Conservation (phyloP, 164 flowering plant species). For the Brasenia schreberi region DNA sequence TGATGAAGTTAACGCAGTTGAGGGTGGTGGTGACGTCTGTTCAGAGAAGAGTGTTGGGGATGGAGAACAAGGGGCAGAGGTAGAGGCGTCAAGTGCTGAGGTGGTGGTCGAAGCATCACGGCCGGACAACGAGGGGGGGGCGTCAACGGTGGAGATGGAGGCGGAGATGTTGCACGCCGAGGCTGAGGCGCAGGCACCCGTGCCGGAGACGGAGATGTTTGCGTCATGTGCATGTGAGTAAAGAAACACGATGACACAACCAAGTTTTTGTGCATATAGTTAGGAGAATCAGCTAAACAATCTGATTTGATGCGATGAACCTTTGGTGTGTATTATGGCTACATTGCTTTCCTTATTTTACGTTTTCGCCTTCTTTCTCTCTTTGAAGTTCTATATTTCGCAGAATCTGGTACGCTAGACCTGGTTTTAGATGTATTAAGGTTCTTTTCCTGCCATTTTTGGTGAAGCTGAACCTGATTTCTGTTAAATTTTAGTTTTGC, state of each 20-base stretch:
- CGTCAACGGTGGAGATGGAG: background rate
- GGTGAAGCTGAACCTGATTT: background rate
- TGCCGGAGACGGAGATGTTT: background rate
- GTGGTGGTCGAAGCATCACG: background rate
- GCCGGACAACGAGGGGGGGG: too few species aligned
- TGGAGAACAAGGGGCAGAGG: conserved; percentile 13
- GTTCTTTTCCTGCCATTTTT: background rate
- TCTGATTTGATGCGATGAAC: background rate
- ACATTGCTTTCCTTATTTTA: background rate
- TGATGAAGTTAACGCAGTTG: conserved; percentile 61
- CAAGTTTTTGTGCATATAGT: background rate
- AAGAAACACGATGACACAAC: background rate
- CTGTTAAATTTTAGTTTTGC: background rate
- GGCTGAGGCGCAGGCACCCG: background rate
- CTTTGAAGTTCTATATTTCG: background rate
- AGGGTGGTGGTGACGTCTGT: conserved; percentile 25
- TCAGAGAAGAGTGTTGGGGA: conserved; percentile 28
- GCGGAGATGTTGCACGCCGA: background rate
- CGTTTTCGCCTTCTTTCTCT: background rate
- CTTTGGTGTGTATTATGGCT: too few species aligned
- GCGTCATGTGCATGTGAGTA: conserved; percentile 1
- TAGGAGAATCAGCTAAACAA: background rate
- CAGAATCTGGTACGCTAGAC: background rate
- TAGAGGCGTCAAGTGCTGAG: background rate
- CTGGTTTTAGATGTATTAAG: background rate